Conservation (phyloP, 2,329 filamentous ascomycete genomes). For the Pseudohalonectria lignicola region DNA sequence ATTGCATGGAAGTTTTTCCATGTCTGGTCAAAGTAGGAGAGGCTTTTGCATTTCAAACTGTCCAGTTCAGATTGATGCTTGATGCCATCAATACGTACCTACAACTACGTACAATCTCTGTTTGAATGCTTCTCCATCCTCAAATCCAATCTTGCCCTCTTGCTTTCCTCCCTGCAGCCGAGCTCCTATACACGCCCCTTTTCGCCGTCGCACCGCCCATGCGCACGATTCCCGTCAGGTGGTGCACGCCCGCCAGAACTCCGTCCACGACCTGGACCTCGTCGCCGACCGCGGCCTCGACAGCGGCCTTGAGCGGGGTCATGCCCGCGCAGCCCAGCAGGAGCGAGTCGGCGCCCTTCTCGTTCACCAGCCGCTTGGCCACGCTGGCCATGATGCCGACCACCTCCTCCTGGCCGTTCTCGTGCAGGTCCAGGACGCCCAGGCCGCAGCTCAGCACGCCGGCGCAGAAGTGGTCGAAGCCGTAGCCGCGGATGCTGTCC, state of each 20-base stretch:
- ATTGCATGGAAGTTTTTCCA: no score
- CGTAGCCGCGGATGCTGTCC: slow-evolving; percentile 8
- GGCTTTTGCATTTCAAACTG: no score
- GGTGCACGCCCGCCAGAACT: slow-evolving; percentile 5
- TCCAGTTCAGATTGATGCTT: no score
- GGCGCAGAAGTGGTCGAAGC: slow-evolving; percentile 7
- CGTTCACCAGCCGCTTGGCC: slow-evolving; percentile 4
- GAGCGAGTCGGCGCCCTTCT: slow-evolving; percentile 7
- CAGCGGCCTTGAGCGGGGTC: slow-evolving; percentile 8
- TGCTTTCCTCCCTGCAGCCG: slow-evolving; percentile 6
- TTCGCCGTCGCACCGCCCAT: slow-evolving; percentile 7
- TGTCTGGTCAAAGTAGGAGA: no score
- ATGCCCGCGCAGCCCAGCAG: slow-evolving; percentile 9
- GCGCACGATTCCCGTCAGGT: background rate
- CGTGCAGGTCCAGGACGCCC: slow-evolving; percentile 10
- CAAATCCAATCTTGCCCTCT: slow-evolving; percentile 9
- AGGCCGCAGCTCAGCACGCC: slow-evolving; percentile 9
- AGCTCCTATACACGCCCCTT: slow-evolving; percentile 6
- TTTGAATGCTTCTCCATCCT: no score
- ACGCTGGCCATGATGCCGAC: slow-evolving; percentile 3
- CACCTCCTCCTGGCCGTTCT: slow-evolving; percentile 3
- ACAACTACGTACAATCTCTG: no score
- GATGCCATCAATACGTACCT: no score
- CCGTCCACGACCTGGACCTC: slow-evolving; percentile 8
- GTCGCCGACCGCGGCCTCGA: slow-evolving; percentile 8